Conservation (phyloP, 2,329 filamentous ascomycete species). For the Aspergillus ochraceus region DNA sequence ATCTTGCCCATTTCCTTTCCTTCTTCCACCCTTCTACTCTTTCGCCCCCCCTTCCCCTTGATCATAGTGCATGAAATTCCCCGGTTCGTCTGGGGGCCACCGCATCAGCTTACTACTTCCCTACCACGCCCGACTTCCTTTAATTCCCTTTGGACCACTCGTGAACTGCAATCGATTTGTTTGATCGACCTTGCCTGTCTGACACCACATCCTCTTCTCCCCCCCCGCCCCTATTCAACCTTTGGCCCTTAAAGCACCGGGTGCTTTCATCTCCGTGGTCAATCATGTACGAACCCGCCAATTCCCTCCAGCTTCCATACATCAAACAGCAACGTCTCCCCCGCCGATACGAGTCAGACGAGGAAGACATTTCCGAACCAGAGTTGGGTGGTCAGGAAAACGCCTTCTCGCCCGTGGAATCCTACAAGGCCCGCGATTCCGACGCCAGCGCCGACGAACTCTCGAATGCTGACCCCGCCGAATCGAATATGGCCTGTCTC, state of each 20-base stretch:
- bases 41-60: not conserved
- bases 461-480: constrained; percentile 21
- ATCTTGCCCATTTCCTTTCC: not conserved
- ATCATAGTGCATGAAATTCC: not conserved
- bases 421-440: constrained; percentile 29
- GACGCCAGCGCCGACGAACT: constrained; percentile 33
- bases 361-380: constrained; percentile 40
- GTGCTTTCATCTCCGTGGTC: constrained; percentile 1
- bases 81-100: not conserved
- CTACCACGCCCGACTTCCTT: not conserved
- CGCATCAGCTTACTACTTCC: not conserved
- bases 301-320: constrained; percentile 30
- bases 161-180: not conserved
- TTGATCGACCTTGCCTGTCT: not conserved
- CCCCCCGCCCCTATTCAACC: constrained; percentile 5
- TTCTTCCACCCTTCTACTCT: constrained; percentile 2
- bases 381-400: constrained; percentile 33
- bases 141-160: not conserved
- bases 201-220: not conserved
- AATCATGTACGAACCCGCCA: constrained; percentile 30
- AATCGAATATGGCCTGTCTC: constrained; percentile 22
- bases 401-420: constrained; percentile 33
- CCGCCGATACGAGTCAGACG: constrained; percentile 39
- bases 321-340: constrained; percentile 32
- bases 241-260: constrained; percentile 1